Base-by-base conservation (phyloP, 2,329 filamentous ascomycete genomes). In the Calonectria hongkongensis region DNA sequence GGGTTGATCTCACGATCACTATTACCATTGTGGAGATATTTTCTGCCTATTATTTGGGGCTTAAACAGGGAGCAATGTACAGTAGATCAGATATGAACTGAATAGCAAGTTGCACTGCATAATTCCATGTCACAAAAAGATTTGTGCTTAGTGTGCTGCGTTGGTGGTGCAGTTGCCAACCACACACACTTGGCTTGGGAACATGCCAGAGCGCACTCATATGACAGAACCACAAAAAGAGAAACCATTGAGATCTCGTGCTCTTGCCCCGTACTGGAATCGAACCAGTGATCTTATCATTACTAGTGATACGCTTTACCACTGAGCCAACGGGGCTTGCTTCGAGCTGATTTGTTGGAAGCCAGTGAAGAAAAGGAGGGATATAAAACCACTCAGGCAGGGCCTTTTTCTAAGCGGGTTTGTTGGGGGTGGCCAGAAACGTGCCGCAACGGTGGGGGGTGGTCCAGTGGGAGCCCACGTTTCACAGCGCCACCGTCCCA, bases 231-330 rank as follows among this genome's bases (percentile, higher is more conserved):
- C 33, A 36, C 7, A 36, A 36, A 36, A 36, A 36, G 33, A 36
- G 8, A 18, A n/a, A 43, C 50, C 2, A n/a, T 5, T 4, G 12
- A 36, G 33, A 10, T 36, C 33, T 36, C 8, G 3, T 15, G 25
- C 13, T 58, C 39, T 9, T 74, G 73, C 73, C 73, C 66, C 63
- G 66, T 72, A 73, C 64, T 70, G 70, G 73, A 74, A 73, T 74
- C 73, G 73, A 74, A 74, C 73, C 70, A 70, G 58, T 73, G 70
- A 74, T 70, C 70, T 74, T 66, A 41, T 74, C 73, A 74, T 74
- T 74, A 74, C 73, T 74, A 74, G 73, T 74, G 73, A 74, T 27
- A 66, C 73, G 73, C 73, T 74, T 51, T 74, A 74, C 73, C 73
- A 73, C 70, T 74, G 47, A 74, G 73, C 73, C 70, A 74, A 72